Percentiles rank a stretch among this genome's conserved stretches.
Evolutionary conservation across 257 asterid species (phyloP).

Genomic region (Solanum arcanum): DNA sequence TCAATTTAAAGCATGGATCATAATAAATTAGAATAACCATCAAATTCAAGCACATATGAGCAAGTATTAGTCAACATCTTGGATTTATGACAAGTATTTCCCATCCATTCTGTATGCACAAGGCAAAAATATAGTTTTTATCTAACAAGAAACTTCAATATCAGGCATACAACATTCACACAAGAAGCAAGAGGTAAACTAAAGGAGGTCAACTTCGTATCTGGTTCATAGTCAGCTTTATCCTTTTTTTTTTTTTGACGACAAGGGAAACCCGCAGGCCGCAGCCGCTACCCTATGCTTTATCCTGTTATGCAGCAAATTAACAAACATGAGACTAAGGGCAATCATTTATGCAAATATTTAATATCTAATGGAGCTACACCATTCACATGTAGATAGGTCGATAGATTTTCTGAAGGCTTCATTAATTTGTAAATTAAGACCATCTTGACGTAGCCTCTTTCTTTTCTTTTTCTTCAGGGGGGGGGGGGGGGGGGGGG

Average conservation of each 20-base stretch:
- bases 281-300: background rate
- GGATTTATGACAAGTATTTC: background rate
- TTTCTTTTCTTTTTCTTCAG: no score
- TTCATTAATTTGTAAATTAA: background rate
- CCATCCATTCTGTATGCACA: background rate
- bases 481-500: no score
- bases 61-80: background rate
- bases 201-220: background rate
- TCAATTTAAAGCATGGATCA: slow-evolving; percentile 5
- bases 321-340: background rate
- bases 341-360: background rate
- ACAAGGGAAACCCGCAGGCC: no score
- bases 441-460: background rate
- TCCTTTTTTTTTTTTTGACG: background rate
- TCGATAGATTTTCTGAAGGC: background rate
- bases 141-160: background rate
- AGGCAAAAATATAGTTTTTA: background rate
- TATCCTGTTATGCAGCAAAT: background rate
- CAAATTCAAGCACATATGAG: background rate
- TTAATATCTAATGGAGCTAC: background rate
- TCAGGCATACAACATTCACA: background rate
- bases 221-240: background rate
- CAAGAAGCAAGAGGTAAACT: background rate
- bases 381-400: background rate
- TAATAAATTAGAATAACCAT: background rate